A percentile compares a stretch with the other conserved stretches of the same genome.
These are phyloP conservation scores for Chalciporus chontae DNA, from an alignment of 768 basidiomycete species.

Conservation along the genomic window DNA sequence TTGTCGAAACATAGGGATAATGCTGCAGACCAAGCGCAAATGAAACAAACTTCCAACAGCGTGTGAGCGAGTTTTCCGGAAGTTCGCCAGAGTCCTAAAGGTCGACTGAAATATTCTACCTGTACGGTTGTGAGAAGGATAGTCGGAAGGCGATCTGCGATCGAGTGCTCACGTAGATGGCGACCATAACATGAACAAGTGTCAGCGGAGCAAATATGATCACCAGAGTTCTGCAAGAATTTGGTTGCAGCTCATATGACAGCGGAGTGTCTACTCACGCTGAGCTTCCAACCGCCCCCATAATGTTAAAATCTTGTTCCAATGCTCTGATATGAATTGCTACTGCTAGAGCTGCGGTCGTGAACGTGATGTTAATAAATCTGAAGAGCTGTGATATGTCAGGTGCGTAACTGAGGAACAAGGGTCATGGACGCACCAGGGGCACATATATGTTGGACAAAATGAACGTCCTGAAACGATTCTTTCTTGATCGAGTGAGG, in stretches of 20 bases:
- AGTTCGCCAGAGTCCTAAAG: slow-evolving; percentile 89
- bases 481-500: slow-evolving; percentile 35
- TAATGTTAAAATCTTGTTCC: slow-evolving; percentile 47
- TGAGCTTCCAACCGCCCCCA: slow-evolving; percentile 79
- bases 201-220: slow-evolving; percentile 85
- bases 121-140: slow-evolving; percentile 30
- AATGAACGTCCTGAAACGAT: slow-evolving; percentile 61
- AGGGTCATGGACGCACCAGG: slow-evolving; percentile 45
- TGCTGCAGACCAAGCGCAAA: slow-evolving; percentile 91
- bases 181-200: slow-evolving; percentile 78
- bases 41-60: slow-evolving; percentile 83
- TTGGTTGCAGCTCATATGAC: neutral
- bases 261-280: slow-evolving; percentile 46
- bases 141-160: slow-evolving; percentile 3
- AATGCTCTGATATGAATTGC: slow-evolving; percentile 69
- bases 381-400: slow-evolving; percentile 64
- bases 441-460: slow-evolving; percentile 76
- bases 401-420: slow-evolving; percentile 1
- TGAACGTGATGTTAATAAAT: slow-evolving; percentile 80
- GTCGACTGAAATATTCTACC: slow-evolving; percentile 92
- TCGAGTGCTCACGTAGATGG: slow-evolving; percentile 67
- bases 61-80: slow-evolving; percentile 85
- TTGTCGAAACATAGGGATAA: slow-evolving; percentile 89
- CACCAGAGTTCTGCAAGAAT: slow-evolving; percentile 57
- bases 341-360: slow-evolving; percentile 71